phyloP scores from a whole-genome alignment of 228 moss, liverwort and hornwort genomes.

The Sphagnum fallax region DNA sequence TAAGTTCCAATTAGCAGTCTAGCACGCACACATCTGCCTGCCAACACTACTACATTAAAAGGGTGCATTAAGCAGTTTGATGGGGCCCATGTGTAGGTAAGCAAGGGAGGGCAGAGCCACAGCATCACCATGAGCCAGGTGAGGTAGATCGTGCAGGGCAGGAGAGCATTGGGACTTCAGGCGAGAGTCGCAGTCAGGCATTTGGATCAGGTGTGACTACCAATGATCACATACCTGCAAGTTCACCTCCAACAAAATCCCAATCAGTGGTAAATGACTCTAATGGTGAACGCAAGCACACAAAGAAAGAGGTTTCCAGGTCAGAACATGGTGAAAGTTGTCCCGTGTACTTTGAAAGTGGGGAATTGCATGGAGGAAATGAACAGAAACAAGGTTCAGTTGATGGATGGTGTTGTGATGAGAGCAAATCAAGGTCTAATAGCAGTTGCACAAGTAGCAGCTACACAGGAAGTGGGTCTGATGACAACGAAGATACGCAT shows the following conservation, averaged over 20 bases:
- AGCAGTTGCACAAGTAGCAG: slow-evolving; percentile 62
- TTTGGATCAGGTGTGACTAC: slow-evolving; percentile 25
- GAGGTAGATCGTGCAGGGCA: slow-evolving; percentile 28
- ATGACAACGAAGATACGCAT: slow-evolving; percentile 50
- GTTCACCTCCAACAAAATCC: slow-evolving; percentile 7
- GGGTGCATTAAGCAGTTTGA: no score
- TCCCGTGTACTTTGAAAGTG: not conserved
- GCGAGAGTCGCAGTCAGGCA: slow-evolving; percentile 31
- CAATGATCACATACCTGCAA: slow-evolving; percentile 30
- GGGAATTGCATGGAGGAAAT: slow-evolving; percentile 20
- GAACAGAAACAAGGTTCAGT: slow-evolving; percentile 31
- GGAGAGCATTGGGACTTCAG: slow-evolving; percentile 40
- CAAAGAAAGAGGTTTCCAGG: slow-evolving; percentile 24
- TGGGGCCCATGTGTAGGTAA: slow-evolving; percentile 18
- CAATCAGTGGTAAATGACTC: slow-evolving; percentile 20
- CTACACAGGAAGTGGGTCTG: slow-evolving; percentile 57
- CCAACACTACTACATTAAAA: not conserved
- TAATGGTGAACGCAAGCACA: not conserved
- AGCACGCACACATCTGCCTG: not conserved
- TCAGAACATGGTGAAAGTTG: slow-evolving; percentile 32
- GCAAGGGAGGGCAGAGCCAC: slow-evolving; percentile 27
- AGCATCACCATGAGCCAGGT: slow-evolving; percentile 34
- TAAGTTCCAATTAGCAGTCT: no score
- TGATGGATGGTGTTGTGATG: slow-evolving; percentile 38
- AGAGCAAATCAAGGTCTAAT: slow-evolving; percentile 44